Evolutionary conservation across 2,329 filamentous ascomycete genomes (phyloP).

Genomic region (Rutstroemia sp.): DNA sequence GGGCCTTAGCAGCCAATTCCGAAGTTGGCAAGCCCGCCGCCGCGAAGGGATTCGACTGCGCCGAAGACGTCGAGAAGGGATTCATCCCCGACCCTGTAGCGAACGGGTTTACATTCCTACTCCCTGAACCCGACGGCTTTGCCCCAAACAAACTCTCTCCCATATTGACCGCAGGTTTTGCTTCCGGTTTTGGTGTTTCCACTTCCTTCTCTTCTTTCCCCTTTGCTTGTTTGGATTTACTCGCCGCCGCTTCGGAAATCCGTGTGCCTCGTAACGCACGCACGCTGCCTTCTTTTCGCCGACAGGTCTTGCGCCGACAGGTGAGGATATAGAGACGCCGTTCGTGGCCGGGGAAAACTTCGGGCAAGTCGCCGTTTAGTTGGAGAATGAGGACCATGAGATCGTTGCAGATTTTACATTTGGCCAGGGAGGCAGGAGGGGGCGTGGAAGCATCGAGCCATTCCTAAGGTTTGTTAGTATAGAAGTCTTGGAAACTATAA

Average conservation of each 20-base stretch:
- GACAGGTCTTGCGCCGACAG: slow-evolving; percentile 71
- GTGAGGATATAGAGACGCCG: slow-evolving; percentile 80
- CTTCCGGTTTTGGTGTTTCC: slow-evolving; percentile 24
- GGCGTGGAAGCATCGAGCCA: slow-evolving; percentile 71
- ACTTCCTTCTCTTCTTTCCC: slow-evolving; percentile 27
- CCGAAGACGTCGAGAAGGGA: slow-evolving; percentile 60
- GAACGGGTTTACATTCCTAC: slow-evolving; percentile 53
- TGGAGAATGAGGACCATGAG: slow-evolving; percentile 82
- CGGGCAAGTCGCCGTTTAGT: slow-evolving; percentile 82
- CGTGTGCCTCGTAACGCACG: slow-evolving; percentile 65
- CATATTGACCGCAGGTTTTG: slow-evolving; percentile 34
- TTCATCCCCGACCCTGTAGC: slow-evolving; percentile 40
- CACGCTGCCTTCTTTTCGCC: slow-evolving; percentile 75
- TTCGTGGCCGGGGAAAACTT: slow-evolving; percentile 80
- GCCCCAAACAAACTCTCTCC: slow-evolving; percentile 67
- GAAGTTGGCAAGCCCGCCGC: slow-evolving; percentile 19
- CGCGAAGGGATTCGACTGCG: slow-evolving; percentile 43
- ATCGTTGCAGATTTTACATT: slow-evolving; percentile 81
- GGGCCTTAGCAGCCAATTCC: slow-evolving; percentile 35
- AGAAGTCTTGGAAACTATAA: background rate
- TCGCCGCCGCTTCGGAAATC: slow-evolving; percentile 27
- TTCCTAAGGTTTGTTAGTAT: slow-evolving; percentile 43
- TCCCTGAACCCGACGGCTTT: slow-evolving; percentile 35
- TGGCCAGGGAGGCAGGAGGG: slow-evolving; percentile 69
- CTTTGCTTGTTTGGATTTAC: slow-evolving; percentile 1